Evolutionary conservation across 306 rosid genomes (phyloP).

Genomic region (Mimosa bimucronata): DNA sequence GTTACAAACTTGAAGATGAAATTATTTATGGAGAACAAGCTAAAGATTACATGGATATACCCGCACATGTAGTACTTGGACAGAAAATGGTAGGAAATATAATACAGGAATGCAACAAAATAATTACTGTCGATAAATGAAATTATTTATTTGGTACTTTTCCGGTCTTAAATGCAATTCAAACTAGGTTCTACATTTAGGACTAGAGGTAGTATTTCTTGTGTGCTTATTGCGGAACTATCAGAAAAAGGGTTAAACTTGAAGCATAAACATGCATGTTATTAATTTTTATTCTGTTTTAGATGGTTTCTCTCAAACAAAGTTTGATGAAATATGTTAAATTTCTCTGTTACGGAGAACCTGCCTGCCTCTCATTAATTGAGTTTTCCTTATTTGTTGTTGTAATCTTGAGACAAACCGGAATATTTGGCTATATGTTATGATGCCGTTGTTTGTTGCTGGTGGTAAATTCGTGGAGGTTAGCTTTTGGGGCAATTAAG

Average conservation of each 20-base stretch:
- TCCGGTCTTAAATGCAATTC: too few relatives aligned
- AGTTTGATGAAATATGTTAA: neutral
- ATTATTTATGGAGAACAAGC: constrained; percentile 5
- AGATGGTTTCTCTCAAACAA: constrained; percentile 3
- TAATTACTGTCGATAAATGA: too few relatives aligned
- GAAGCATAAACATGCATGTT: too few relatives aligned
- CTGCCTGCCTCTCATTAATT: constrained; percentile 13
- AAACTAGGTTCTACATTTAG: too few relatives aligned
- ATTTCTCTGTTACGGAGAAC: neutral
- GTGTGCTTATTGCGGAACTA: too few relatives aligned
- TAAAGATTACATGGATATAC: neutral
- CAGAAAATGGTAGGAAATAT: neutral
- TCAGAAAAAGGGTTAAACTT: too few relatives aligned
- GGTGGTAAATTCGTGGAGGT: neutral
- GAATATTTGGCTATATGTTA: constrained; percentile 10
- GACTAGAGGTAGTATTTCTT: too few relatives aligned
- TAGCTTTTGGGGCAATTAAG: constrained; percentile 12
- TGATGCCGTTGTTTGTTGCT: neutral
- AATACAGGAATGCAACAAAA: too few relatives aligned
- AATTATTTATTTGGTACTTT: too few relatives aligned
- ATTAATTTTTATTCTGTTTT: constrained; percentile 1
- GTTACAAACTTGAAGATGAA: constrained; percentile 1
- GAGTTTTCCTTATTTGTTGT: neutral
- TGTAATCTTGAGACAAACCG: neutral
- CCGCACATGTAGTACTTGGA: neutral